Evolutionary conservation across 179 eudicot genomes (phyloP), one percentile per base, ranked within the genome.

Genomic region (Heliamphora pulchella): DNA sequence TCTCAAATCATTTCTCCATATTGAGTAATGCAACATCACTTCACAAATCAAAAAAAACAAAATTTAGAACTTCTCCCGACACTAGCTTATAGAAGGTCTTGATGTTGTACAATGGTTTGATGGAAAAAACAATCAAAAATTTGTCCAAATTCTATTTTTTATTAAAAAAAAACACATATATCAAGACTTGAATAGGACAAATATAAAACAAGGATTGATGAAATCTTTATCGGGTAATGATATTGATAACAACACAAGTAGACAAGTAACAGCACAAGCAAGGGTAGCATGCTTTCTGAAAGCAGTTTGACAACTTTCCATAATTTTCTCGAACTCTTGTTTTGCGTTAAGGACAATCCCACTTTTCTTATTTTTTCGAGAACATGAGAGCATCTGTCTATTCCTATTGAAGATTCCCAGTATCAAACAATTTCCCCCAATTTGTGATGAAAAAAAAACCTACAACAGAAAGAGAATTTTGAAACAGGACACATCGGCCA

Each of bases 141-240:
- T 11, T 3, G 14, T 50, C 9, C 31, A 20, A 20, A 72, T 20
- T 31, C 31, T 31, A 31, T 31, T 31, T 31, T 31, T 31, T 59
- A 72, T 9, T 51, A 2, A 4, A 54, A 74, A 43, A 50, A 8
- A 15, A 64, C 50, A 74, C 77, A 74, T 54, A 61, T 9, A 72
- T 7, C 39, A 53, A 22, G 39, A 74, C 48, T 31, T 39, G 48
- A 48, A 73, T 64, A 54, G 31, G 2, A 55, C 22, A 74, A 54
- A 74, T 54, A 54, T 44, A 74, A 57, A 74, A 74, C 64, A 54
- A 54, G 14, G 50, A 74, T 64, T 20, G 11, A 5, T 41, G 9
- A 72, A 54, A 43, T 7, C 22, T 74, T 74, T 6, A 57, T 13
- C 64, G 55, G 77, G 55, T 14, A 54, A 74, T 55, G 22, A 74